phyloP scores from a whole-genome alignment of 306 rosid species.

The Quercus alba region DNA sequence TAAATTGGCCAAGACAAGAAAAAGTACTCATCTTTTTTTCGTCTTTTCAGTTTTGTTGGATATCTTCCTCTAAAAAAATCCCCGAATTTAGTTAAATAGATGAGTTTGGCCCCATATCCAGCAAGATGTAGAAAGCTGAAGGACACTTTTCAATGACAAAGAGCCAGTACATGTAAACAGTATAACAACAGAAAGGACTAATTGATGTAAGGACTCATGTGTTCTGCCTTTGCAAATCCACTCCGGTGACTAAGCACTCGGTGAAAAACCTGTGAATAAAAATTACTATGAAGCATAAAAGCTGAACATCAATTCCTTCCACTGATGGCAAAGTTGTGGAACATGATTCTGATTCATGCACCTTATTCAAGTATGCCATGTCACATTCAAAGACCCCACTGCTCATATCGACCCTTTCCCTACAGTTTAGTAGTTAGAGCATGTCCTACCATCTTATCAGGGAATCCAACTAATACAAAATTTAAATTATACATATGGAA shows the following conservation, averaged over 20 bases:
- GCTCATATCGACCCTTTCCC: not conserved
- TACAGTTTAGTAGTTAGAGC: not conserved
- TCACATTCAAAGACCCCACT: not conserved
- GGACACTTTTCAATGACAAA: not conserved
- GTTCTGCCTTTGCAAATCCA: not conserved
- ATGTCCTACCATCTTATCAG: not conserved
- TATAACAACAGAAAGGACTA: not conserved
- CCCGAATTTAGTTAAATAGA: not conserved
- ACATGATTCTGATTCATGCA: too few relatives aligned
- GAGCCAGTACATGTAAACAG: not conserved
- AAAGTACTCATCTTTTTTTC: not conserved
- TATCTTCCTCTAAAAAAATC: not conserved
- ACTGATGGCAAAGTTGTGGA: not conserved
- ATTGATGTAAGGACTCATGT: not conserved
- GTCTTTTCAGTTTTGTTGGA: not conserved
- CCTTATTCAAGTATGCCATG: not conserved
- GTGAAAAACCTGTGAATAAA: not conserved
- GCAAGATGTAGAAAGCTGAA: not conserved
- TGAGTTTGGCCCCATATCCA: not conserved
- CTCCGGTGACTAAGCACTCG: not conserved
- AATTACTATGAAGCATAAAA: not conserved
- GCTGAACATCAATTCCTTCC: not conserved
- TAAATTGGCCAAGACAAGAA: not conserved
- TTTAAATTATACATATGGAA: too few relatives aligned
- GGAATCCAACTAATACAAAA: not conserved